A percentile compares a stretch with the other conserved stretches of the same genome.
Conservation (phyloP, 129 eudicot species). For the Gnaphalium uliginosum region DNA sequence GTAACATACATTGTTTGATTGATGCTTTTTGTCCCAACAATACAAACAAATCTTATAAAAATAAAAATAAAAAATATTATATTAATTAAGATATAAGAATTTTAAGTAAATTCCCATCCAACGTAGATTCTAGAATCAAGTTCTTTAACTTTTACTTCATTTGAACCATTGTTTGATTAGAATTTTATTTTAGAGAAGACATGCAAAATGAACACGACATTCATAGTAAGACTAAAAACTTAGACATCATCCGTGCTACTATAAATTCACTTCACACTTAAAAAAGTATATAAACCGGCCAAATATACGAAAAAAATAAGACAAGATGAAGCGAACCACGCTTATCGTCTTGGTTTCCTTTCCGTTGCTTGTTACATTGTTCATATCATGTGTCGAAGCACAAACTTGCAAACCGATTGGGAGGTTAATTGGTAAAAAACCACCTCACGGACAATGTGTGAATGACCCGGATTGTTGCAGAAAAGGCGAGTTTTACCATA, state of each 20-base stretch:
- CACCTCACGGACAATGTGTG: constrained; percentile 20
- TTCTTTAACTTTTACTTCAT: not conserved
- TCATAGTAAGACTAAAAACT: not conserved
- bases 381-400: constrained; percentile 2
- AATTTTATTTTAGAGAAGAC: not conserved
- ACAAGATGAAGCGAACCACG: not conserved
- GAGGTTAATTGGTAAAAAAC: constrained; percentile 23
- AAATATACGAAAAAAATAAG: not conserved
- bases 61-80: no score
- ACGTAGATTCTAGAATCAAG: constrained; percentile 12
- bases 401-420: constrained; percentile 28
- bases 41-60: no score
- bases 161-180: not conserved
- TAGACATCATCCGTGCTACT: not conserved
- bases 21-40: no score
- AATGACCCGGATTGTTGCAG: constrained; percentile 30
- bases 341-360: constrained; percentile 2
- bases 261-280: not conserved
- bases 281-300: not conserved
- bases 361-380: not conserved
- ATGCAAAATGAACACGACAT: not conserved
- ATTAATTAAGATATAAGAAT: no score
- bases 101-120: no score
- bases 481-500: constrained; percentile 19
- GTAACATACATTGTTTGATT: no score